A percentile compares a stretch with the other conserved stretches of the same genome.
These are phyloP conservation scores for Avena sativa DNA, from an alignment of 176 grass and related monocot genomes.

Conservation along the genomic window DNA sequence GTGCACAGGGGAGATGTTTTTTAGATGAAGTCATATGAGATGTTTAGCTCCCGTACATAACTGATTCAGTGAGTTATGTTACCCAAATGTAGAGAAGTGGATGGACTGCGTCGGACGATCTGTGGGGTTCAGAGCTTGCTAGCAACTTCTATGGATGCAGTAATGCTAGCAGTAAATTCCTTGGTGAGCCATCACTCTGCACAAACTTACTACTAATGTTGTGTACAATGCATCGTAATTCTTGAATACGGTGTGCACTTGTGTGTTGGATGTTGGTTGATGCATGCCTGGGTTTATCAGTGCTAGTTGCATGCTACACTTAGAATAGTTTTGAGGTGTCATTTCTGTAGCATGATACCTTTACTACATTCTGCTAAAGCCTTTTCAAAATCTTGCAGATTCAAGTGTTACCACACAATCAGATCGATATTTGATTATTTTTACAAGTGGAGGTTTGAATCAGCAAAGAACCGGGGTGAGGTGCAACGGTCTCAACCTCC, in stretches of 20 bases:
- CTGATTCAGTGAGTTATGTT: conserved; percentile 20
- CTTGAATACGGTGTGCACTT: not conserved
- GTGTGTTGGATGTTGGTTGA: conserved; percentile 3
- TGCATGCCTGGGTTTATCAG: not conserved
- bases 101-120: conserved; percentile 31
- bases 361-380: not conserved
- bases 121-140: conserved; percentile 76
- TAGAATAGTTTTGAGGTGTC: not conserved
- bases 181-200: conserved; percentile 43
- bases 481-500: conserved; percentile 7
- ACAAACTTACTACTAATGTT: not conserved
- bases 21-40: not conserved
- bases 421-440: conserved; percentile 77
- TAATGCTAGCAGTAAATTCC: conserved; percentile 67
- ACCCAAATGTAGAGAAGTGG: conserved; percentile 50
- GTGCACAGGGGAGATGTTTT: not conserved
- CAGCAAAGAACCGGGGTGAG: conserved; percentile 94
- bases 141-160: conserved; percentile 76
- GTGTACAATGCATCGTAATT: not conserved
- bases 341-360: not conserved
- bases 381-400: conserved; percentile 49
- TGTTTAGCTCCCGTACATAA: conserved; percentile 15
- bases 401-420: conserved; percentile 50
- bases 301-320: not conserved
- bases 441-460: conserved; percentile 86